Base-by-base conservation (phyloP, 805 yeast genomes). In the Clavispora carvajalis region DNA sequence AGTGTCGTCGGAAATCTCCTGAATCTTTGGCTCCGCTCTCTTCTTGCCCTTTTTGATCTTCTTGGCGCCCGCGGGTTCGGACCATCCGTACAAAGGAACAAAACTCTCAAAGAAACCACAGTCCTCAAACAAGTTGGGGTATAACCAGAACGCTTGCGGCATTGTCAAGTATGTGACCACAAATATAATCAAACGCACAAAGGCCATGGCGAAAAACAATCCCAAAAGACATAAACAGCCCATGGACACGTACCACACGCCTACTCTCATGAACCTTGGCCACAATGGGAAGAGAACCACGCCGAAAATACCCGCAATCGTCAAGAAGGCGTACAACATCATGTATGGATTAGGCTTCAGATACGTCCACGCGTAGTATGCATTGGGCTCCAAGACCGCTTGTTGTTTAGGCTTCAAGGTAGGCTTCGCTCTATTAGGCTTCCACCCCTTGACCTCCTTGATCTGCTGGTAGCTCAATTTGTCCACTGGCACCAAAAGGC, bases 71-170 rank as follows among this genome's bases (percentile, higher is more conserved):
- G 65, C 59, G 12, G 69, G 64, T 36, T 59, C 83, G 49, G 82
- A 87, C 85, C 89, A 89, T 3, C 80, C 93, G 57, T 85, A 93
- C n/a, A 82, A 51, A 4, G 99, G 99, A 49, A 74, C 74, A 69
- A 93, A 93, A 69, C 95, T 85, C 44, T 91, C 98, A 45, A 91
- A 57, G 48, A 93, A 84, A 18, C 97, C 96, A 53, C 95, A 90
- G 58, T 93, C 99, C 47, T 82, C 99, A 64, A 90, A 93, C 57
- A 93, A 71, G 59, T 91, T 91, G 41, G 99, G 99, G 74, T 88
- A 91, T 35, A 93, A 60, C 99, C 99, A 93, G 59, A 93, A 74
- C n/a, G 95, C 95, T 33, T 79, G 79, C 7, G 79, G 76, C 41
- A 74, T 65, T 1, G 76, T 62, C 36, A 82, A 65, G 48, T 76